These are phyloP conservation scores for Gloeophyllum trabeum DNA, from an alignment of 768 basidiomycete genomes.

Conservation along the genomic window DNA sequence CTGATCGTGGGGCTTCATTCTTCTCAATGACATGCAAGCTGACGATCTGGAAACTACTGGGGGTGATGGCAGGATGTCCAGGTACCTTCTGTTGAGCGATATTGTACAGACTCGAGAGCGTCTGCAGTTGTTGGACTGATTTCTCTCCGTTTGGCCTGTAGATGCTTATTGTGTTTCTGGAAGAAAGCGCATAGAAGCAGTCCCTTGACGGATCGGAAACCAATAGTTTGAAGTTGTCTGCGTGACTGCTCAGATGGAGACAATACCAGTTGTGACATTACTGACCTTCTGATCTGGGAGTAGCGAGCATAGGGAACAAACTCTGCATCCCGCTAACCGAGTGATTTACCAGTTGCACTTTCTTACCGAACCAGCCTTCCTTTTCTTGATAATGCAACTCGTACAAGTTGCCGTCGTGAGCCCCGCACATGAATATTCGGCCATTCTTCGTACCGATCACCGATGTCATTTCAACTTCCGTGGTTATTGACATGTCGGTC, in stretches of 20 bases:
- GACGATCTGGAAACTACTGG: constrained; percentile 59
- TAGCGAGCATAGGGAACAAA: constrained; percentile 65
- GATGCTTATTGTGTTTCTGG: constrained; percentile 52
- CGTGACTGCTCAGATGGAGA: constrained; percentile 2
- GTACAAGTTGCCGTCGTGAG: constrained; percentile 80
- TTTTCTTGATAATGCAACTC: constrained; percentile 87
- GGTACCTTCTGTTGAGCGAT: constrained; percentile 73
- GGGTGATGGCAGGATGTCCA: constrained; percentile 60
- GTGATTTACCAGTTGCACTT: constrained; percentile 78
- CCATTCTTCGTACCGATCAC: constrained; percentile 74
- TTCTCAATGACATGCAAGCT: constrained; percentile 58
- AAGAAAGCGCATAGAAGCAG: constrained; percentile 70
- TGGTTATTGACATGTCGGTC: constrained; percentile 71
- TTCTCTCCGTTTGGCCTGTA: constrained; percentile 58
- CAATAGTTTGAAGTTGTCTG: constrained; percentile 65
- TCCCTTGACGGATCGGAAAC: constrained; percentile 58
- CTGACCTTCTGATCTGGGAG: constrained; percentile 52
- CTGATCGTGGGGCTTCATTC: constrained; percentile 48
- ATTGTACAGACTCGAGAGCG: constrained; percentile 65
- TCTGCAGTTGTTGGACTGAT: constrained; percentile 59
- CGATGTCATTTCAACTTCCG: constrained; percentile 79
- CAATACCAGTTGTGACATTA: neutral
- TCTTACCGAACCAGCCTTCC: constrained; percentile 88
- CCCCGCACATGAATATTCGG: constrained; percentile 84
- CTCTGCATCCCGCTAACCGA: constrained; percentile 72